Evolutionary conservation across 2,329 filamentous ascomycete species (phyloP), one percentile per base, ranked within the genome.

Genomic region (Paraconiothyrium sp.): DNA sequence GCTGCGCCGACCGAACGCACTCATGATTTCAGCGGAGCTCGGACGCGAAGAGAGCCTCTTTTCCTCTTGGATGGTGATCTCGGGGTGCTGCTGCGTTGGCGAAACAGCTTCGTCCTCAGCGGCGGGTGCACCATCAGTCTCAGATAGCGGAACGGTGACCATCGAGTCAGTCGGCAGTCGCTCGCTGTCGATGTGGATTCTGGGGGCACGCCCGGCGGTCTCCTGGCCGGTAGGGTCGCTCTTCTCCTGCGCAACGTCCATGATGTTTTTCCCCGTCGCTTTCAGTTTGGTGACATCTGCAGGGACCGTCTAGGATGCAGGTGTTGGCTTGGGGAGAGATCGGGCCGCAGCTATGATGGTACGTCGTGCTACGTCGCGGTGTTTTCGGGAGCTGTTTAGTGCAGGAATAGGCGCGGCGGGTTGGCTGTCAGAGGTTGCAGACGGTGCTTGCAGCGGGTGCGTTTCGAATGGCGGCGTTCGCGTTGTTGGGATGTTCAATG

Each of bases 81-180:
- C 67, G 37, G 72, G 73, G 32, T 71, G 68, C 20, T 54, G 57
- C 20, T 62, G 48, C 16, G 52, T 44, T 14, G 62, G 60, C 47
- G 59, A 49, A 57, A 50, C 47, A 51, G 47, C 3, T 20, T 58
- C 69, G 58, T 77, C 71, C 58, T 76, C 68, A 41, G 66, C 59
- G 9, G 83, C 84, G 59, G 62, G 67, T 55, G 50, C 85, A 81
- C 66, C 69, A 46, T 72, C 73, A 8, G 89, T 82, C 74, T 92
- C 90, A 22, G 90, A 92, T 52, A 93, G 83, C 58, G 90, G 86
- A 48, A 93, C 90, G 8, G 90, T 93, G 49, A 93, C 90, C 89
- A 93, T 90, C 22, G 91, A 93, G 78, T 92, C 90, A 54, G 82
- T 84, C 24, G 82, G 77, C 47, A 78, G 65, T 14, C 75, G 76